These are phyloP conservation scores for Wickerhamiella brachini DNA, from an alignment of 805 yeast genomes.

Conservation along the genomic window DNA sequence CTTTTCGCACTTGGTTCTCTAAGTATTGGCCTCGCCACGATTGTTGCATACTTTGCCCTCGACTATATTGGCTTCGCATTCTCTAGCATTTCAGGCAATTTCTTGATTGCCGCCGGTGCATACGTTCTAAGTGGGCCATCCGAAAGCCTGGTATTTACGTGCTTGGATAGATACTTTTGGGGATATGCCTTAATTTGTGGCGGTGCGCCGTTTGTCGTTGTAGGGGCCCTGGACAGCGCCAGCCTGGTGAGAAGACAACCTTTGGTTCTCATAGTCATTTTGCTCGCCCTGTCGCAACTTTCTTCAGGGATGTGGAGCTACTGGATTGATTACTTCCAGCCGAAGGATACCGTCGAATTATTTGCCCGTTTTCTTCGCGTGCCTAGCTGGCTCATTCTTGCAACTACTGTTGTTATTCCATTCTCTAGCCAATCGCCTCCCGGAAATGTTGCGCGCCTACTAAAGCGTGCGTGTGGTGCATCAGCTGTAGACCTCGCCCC, in stretches of 20 bases:
- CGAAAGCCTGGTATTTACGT: conserved; percentile 6
- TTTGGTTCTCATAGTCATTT: conserved; percentile 1
- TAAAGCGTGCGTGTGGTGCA: neutral
- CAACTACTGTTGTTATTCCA: conserved; percentile 1
- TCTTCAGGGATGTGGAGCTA: conserved; percentile 1
- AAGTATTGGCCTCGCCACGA: conserved; percentile 9
- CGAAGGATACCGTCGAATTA: neutral
- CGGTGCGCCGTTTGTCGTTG: conserved; percentile 13
- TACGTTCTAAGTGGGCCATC: conserved; percentile 8
- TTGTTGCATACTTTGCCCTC: conserved; percentile 9
- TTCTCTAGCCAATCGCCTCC: conserved; percentile 4
- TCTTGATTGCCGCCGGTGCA: conserved; percentile 15
- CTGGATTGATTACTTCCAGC: conserved; percentile 1
- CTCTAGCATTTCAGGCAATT: conserved; percentile 9
- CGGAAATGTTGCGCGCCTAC: conserved; percentile 3
- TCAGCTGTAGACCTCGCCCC: neutral
- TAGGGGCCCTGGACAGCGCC: conserved; percentile 4
- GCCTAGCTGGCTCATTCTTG: neutral
- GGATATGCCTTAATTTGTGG: conserved; percentile 13
- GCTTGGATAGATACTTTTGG: conserved; percentile 9
- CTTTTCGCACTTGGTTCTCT: conserved; percentile 8
- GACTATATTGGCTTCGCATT: conserved; percentile 13
- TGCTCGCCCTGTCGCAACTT: conserved; percentile 6
- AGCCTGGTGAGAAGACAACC: conserved; percentile 2
- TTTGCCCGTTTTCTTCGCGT: conserved; percentile 4